Evolutionary conservation across 176 grass and related monocot species (phyloP).

Genomic region (Melocanna baccifera): DNA sequence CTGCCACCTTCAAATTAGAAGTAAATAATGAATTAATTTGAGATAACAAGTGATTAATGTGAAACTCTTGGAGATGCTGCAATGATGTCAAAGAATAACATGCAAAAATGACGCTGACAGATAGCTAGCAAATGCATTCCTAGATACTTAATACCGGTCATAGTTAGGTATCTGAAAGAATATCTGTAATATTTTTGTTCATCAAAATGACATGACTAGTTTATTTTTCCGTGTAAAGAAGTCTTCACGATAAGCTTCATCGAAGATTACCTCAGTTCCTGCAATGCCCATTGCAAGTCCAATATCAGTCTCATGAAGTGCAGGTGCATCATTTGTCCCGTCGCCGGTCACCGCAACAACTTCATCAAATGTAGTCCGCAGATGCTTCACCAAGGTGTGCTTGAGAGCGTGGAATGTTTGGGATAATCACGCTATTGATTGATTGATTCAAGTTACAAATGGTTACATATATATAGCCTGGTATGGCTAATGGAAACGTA

Average conservation of each 20-base stretch:
- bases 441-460: too few relatives aligned
- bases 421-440: too few relatives aligned
- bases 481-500: too few relatives aligned
- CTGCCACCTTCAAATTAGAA: constrained; percentile 59
- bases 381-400: constrained; percentile 86
- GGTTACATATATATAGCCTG: too few relatives aligned
- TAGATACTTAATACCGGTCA: neutral
- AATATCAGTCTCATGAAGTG: constrained; percentile 94
- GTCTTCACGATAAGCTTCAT: neutral
- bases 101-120: neutral
- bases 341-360: constrained; percentile 95
- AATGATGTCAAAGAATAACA: neutral
- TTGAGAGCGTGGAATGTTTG: too few relatives aligned
- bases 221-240: neutral
- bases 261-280: constrained; percentile 75
- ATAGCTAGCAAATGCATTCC: neutral
- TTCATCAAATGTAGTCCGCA: constrained; percentile 66
- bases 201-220: neutral
- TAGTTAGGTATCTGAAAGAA: neutral
- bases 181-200: neutral
- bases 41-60: neutral
- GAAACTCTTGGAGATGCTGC: constrained; percentile 2
- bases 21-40: neutral
- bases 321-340: constrained; percentile 95
- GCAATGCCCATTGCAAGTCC: constrained; percentile 96